Conservation (phyloP, 345 rosid species). For the Diplotaxis tenuifolia region DNA sequence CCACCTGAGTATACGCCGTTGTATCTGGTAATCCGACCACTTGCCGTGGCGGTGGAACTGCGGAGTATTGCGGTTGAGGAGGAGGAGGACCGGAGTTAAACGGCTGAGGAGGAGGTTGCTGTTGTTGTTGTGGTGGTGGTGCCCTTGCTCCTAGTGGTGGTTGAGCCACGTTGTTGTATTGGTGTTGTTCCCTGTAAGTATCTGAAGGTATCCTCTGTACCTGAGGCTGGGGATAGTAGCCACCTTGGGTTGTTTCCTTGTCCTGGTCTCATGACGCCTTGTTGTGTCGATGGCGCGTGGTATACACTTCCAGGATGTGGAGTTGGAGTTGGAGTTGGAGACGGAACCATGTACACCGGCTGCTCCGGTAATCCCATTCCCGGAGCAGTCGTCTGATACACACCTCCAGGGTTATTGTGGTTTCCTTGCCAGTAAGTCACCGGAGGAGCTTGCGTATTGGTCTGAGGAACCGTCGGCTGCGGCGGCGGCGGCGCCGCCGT, state of each 20-base stretch:
- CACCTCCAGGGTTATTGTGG: constrained; percentile 43
- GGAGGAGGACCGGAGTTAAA: constrained; percentile 28
- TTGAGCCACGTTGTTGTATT: constrained; percentile 48
- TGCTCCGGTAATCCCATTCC: constrained; percentile 45
- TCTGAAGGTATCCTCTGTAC: neutral
- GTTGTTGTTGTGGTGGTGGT: neutral
- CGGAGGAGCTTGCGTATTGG: constrained; percentile 34
- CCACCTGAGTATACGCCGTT: constrained; percentile 52
- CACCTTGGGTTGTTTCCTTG: constrained; percentile 62
- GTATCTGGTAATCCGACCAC: constrained; percentile 43
- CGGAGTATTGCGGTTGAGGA: constrained; percentile 31
- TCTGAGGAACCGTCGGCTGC: constrained; percentile 25
- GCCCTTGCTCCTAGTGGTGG: constrained; percentile 27
- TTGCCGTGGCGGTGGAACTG: constrained; percentile 42
- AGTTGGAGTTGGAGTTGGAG: constrained; percentile 15
- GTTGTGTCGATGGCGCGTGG: constrained; percentile 32
- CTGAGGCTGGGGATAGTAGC: constrained; percentile 43
- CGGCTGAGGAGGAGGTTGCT: constrained; percentile 7
- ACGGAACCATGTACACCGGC: constrained; percentile 31
- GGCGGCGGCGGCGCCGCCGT: neutral
- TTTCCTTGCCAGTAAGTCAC: constrained; percentile 60
- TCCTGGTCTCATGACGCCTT: constrained; percentile 46
- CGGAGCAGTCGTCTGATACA: constrained; percentile 39
- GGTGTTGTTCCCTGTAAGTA: constrained; percentile 63
- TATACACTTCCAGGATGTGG: constrained; percentile 38